These are phyloP conservation scores for Euryodendron excelsum DNA, from an alignment of 148 eudicot genomes.

Conservation along the genomic window DNA sequence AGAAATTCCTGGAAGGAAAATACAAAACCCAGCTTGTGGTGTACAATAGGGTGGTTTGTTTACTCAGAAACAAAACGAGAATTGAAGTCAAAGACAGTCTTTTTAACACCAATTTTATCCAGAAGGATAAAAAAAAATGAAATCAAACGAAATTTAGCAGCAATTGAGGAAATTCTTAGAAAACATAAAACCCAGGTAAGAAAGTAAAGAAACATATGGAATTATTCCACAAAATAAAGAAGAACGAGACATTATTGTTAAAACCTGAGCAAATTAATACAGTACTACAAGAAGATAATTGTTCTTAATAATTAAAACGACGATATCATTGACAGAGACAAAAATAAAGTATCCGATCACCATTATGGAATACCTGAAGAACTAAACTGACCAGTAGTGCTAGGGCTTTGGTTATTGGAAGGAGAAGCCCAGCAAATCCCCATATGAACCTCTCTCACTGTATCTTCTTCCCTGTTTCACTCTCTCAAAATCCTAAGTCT, in stretches of 20 bases:
- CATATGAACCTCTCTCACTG: slow-evolving; percentile 31
- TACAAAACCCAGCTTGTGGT: neutral
- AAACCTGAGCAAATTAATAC: neutral
- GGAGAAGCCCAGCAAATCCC: slow-evolving; percentile 53
- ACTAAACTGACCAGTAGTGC: slow-evolving; percentile 35
- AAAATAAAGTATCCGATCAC: no score
- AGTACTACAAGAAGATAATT: neutral
- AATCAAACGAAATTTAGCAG: neutral
- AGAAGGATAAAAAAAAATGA: neutral
- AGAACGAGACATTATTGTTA: neutral
- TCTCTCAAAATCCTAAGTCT: neutral
- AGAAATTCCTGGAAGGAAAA: neutral
- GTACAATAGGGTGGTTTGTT: neutral
- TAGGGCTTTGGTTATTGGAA: slow-evolving; percentile 30
- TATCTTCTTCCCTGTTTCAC: slow-evolving; percentile 13
- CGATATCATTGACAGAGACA: no score
- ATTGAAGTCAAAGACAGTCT: no score
- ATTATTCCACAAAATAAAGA: neutral
- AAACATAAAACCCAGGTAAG: neutral
- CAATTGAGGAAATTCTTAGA: neutral
- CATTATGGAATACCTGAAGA: slow-evolving; percentile 36
- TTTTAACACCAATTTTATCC: neutral
- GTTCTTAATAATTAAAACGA: no score
- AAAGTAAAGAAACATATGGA: neutral
- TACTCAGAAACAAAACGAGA: neutral